These are phyloP conservation scores for Crithidia bombi DNA, from an alignment of 208 protist species.

Conservation along the genomic window DNA sequence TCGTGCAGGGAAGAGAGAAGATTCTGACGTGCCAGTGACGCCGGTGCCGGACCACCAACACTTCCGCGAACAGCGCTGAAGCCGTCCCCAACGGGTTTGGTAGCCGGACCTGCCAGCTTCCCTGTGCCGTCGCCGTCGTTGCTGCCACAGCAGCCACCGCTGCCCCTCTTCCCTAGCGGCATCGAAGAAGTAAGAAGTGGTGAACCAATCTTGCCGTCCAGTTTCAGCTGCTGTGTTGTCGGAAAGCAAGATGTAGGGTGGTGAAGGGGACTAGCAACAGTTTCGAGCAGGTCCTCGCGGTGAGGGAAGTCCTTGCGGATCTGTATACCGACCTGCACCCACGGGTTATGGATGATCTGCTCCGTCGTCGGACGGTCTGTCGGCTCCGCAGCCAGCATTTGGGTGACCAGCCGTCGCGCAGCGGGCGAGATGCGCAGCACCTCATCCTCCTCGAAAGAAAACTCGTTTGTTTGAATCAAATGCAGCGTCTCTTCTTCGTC, in stretches of 20 bases:
- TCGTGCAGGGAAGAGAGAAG: background rate
- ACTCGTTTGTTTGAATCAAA: slow-evolving; percentile 69
- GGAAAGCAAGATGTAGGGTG: background rate
- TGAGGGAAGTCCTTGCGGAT: slow-evolving; percentile 69
- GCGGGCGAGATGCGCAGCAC: slow-evolving; percentile 62
- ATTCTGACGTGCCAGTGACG: background rate
- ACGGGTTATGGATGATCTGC: slow-evolving; percentile 85
- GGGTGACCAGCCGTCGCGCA: slow-evolving; percentile 57
- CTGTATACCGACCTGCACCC: slow-evolving; percentile 81
- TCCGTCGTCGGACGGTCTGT: slow-evolving; percentile 80
- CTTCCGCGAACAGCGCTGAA: background rate
- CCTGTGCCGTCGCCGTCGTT: background rate
- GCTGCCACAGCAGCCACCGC: background rate
- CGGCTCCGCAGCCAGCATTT: slow-evolving; percentile 88
- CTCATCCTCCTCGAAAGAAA: slow-evolving; percentile 77
- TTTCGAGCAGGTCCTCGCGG: slow-evolving; percentile 44
- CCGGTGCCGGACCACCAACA: too few species aligned
- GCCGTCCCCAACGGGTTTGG: background rate
- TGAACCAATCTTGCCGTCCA: background rate
- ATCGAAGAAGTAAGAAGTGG: background rate
- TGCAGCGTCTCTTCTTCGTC: slow-evolving; percentile 95
- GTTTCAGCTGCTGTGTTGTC: background rate
- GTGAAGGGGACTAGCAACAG: slow-evolving; percentile 5
- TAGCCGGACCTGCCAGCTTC: background rate
- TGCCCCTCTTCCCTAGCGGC: background rate